A percentile compares a stretch with the other conserved stretches of the same genome.
phyloP scores from a whole-genome alignment of 495 filamentous ascomycete genomes.

The Aspergillus egyptiacus region DNA sequence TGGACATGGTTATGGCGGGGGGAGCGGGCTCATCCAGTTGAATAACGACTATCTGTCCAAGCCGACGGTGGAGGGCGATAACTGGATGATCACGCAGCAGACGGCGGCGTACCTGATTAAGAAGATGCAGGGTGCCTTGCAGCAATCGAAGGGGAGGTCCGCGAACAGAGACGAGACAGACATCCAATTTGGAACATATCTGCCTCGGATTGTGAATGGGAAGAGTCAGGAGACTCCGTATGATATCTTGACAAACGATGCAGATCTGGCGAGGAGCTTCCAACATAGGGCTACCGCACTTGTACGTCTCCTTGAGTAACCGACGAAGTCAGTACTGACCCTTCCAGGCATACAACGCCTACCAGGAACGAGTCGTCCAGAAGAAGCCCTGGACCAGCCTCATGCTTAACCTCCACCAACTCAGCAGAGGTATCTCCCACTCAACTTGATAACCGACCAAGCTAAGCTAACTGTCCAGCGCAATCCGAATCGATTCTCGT shows the following conservation, averaged over 20 bases:
- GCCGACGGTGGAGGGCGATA: conserved; percentile 48
- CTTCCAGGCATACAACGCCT: conserved; percentile 32
- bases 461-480: conserved; percentile 10
- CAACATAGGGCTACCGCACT: conserved; percentile 37
- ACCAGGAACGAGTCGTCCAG: conserved; percentile 37
- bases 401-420: conserved; percentile 38
- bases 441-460: not conserved
- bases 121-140: conserved; percentile 34
- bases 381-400: conserved; percentile 43
- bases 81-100: conserved; percentile 51
- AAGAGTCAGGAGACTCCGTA: not conserved
- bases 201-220: conserved; percentile 4
- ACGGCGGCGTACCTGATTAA: conserved; percentile 44
- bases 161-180: conserved; percentile 21
- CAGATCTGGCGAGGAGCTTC: conserved; percentile 36
- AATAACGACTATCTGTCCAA: conserved; percentile 46
- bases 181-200: conserved; percentile 20
- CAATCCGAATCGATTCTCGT: conserved; percentile 45
- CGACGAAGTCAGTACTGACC: too few species aligned
- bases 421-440: conserved; percentile 30
- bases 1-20: conserved; percentile 46
- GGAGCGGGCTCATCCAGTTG: conserved; percentile 41
- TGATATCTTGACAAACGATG: conserved; percentile 24
- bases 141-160: not conserved
- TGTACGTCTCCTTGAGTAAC: conserved; percentile 18